These are phyloP conservation scores for Claviceps paspali DNA, from an alignment of 2,329 filamentous ascomycete species.

Conservation along the genomic window DNA sequence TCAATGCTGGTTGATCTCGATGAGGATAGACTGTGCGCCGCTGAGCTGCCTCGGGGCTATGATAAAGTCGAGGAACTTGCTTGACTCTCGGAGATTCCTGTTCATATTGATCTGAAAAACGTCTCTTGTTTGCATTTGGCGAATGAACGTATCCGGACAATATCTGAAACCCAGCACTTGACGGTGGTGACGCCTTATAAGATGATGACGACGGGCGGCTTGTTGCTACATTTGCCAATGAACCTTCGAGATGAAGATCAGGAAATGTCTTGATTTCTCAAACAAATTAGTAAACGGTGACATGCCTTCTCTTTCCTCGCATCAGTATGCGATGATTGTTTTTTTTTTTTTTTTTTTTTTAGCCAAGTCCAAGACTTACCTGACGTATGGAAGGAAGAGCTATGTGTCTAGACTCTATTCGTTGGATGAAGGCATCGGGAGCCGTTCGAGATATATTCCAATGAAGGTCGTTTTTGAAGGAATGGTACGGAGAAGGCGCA, in stretches of 20 bases:
- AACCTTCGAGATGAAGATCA: constrained; percentile 22
- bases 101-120: constrained; percentile 27
- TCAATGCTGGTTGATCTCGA: constrained; percentile 8
- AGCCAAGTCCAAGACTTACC: constrained; percentile 19
- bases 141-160: constrained; percentile 36
- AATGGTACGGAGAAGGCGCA: constrained; percentile 24
- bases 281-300: neutral
- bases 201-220: neutral
- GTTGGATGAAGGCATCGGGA: constrained; percentile 20
- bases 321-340: too few species aligned
- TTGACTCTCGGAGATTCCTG: constrained; percentile 23
- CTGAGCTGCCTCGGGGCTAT: constrained; percentile 17
- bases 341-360: too few species aligned
- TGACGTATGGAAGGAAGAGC: constrained; percentile 37
- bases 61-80: constrained; percentile 32
- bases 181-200: neutral
- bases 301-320: too few species aligned
- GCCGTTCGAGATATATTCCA: constrained; percentile 22
- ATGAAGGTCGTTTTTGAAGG: constrained; percentile 23
- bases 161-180: constrained; percentile 9
- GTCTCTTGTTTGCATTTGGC: constrained; percentile 30
- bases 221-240: neutral
- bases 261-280: constrained; percentile 25
- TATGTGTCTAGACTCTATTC: constrained; percentile 24
- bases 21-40: constrained; percentile 22